These are phyloP conservation scores for Firmiana major DNA, from an alignment of 345 rosid genomes.

Conservation along the genomic window DNA sequence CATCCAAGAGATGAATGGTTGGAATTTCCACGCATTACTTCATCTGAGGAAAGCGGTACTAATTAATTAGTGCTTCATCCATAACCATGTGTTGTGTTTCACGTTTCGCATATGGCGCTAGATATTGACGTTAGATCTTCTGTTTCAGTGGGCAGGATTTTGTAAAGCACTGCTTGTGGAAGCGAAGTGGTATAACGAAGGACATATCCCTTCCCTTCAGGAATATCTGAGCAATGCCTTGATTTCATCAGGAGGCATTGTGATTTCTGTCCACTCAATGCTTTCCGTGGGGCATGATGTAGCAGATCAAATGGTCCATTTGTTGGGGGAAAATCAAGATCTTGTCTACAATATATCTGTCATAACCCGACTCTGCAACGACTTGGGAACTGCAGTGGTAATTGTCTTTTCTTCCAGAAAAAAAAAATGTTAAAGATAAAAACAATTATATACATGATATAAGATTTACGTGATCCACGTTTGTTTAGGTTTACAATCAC, in stretches of 20 bases:
- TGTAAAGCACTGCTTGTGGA: constrained; percentile 44
- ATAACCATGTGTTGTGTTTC: background rate
- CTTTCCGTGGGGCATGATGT: constrained; percentile 16
- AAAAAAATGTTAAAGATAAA: too few species aligned
- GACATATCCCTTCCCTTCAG: constrained; percentile 32
- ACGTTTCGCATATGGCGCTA: too few species aligned
- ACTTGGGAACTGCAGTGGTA: constrained; percentile 44
- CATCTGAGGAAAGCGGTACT: constrained; percentile 40
- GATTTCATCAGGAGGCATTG: constrained; percentile 39
- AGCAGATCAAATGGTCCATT: constrained; percentile 2
- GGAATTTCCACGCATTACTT: constrained; percentile 19
- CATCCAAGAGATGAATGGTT: constrained; percentile 26
- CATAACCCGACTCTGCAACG: constrained; percentile 49
- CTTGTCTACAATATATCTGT: constrained; percentile 31
- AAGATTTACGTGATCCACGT: too few species aligned
- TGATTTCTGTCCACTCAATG: constrained; percentile 32
- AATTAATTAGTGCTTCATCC: background rate
- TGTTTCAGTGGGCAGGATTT: constrained; percentile 49
- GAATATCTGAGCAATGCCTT: constrained; percentile 45
- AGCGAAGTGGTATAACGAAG: constrained; percentile 42
- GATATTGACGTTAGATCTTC: background rate
- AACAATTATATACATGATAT: too few species aligned
- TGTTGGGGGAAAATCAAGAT: constrained; percentile 20
- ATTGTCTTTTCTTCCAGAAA: background rate
- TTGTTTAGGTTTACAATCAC: too few species aligned